Evolutionary conservation across 2,329 filamentous ascomycete genomes (phyloP), one percentile per base, ranked within the genome.

Genomic region (Alternaria sp.): DNA sequence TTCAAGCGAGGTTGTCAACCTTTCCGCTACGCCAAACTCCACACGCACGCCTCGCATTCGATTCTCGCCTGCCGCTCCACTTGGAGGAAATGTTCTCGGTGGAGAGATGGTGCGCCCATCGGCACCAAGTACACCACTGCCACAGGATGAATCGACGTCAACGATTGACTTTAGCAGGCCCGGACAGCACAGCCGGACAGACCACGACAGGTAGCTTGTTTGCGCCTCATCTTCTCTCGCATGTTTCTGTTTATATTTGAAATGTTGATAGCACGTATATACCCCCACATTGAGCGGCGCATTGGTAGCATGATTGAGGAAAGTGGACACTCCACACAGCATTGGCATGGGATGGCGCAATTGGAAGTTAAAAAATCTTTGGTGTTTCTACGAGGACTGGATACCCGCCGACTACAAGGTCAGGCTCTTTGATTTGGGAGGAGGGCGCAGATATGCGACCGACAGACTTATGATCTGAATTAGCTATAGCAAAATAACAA

Each of bases 191-290:
- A 65, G 54, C 58, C 64, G 59, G 30, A 74, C 67, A 25, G 71
- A 76, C 54, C 74, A 77, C 61, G 67, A 77, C 59, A 71, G 73
- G 61, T 77, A 75, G 70, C 45, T 16, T 14, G 36, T 32, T 48
- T 20, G 10, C 16, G 36, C 25, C 34, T n/a, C 34, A 54, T 58
- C 51, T 52, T 48, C 59, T 51, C 50, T 61, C 45, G 49, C 44
- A 64, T 63, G 62, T 71, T 60, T 69, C 55, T 65, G 63, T 70
- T 66, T 62, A 64, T 70, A 64, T 69, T 63, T 62, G 53, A 57
- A 65, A 60, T 53, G 62, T 62, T 67, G 64, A 64, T 56, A 57
- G 60, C 63, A 66, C 64, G 58, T 68, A 65, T 72, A 71, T 69
- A 71, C 67, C 69, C 58, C 43, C 44, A 45, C 56, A 65, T 65